Evolutionary conservation across 306 rosid genomes (phyloP), one percentile per base, ranked within the genome.

Genomic region (Alnus rubra): DNA sequence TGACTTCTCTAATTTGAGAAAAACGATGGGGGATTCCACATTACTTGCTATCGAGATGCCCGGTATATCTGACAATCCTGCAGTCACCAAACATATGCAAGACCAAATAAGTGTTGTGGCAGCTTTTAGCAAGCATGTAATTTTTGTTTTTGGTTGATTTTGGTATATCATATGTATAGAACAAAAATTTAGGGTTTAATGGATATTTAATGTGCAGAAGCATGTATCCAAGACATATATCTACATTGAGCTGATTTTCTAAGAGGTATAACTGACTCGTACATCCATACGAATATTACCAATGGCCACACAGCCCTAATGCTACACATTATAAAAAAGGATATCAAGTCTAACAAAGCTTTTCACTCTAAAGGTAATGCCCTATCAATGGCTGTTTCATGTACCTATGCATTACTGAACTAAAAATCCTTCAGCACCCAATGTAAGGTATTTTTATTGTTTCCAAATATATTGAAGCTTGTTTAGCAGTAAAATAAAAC

Each of bases 11-110:
- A 96, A 82, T 81, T 75, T 88, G 84, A 96, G 92, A 82, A 90
- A 93, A 74, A 96, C 88, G 79, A 96, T 88, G 5, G 99, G 99
- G 9, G 98, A 91, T 85, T 93, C 96, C 54, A 88, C 91, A 88
- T 87, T 86, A 83, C 99, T 96, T 60, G 80, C 89, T 37, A 96
- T 69, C 74, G 75, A 84, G 74, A 96, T 86, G 70, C 97, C 93
- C 2, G 77, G 83, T 74, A 88, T 33, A 60, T 85, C 87, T 23
- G 92, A 85, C 82, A 96, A 83, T 75, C 91, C 98, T 96, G 94
- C 79, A 90, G 74, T 74, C 71, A 44, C 83, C 83, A 48, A 79
- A n/a, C 15, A 83, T 5, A 49, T 69, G 28, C 31, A 60, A 74
- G 79, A 49, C 75, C 78, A 18, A 79, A 74, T 59, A 39, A 30